Percentiles rank a stretch among this genome's conserved stretches.
Conservation (phyloP, 2,329 filamentous ascomycete species). For the Karstenula rhodostoma region DNA sequence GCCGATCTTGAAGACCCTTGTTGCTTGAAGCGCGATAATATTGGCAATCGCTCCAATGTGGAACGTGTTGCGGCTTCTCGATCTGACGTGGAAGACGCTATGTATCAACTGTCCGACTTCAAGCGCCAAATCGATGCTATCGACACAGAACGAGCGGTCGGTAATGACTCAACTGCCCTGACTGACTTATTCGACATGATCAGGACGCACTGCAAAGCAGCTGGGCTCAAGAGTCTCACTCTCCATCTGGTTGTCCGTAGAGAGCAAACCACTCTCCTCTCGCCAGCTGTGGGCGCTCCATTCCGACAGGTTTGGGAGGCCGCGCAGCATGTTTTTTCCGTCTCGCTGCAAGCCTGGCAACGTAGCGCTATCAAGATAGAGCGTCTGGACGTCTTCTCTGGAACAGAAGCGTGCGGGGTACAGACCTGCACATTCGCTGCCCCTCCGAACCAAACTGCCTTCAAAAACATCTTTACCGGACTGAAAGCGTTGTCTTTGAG, state of each 20-base stretch:
- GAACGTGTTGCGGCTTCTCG: not conserved
- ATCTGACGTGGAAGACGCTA: not conserved
- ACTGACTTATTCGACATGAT: not conserved
- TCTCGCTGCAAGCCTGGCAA: not conserved
- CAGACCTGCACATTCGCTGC: not conserved
- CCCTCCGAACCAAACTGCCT: not conserved
- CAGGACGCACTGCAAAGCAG: not conserved
- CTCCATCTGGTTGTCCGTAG: not conserved
- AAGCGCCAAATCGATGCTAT: not conserved
- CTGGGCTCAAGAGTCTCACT: constrained; percentile 1
- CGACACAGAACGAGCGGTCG: not conserved
- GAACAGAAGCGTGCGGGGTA: not conserved
- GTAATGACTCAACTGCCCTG: not conserved
- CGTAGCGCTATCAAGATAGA: constrained; percentile 1
- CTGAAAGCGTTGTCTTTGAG: not conserved
- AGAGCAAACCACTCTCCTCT: not conserved
- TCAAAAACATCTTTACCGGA: not conserved
- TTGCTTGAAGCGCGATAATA: not conserved
- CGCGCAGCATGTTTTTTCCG: not conserved
- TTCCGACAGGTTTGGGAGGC: not conserved
- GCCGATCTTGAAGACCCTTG: not conserved
- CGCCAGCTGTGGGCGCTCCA: not conserved
- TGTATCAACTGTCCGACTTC: not conserved
- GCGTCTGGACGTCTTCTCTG: not conserved
- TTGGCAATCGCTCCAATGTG: not conserved